Evolutionary conservation across 2,329 filamentous ascomycete genomes (phyloP).

Genomic region (Sporothrix inflata): DNA sequence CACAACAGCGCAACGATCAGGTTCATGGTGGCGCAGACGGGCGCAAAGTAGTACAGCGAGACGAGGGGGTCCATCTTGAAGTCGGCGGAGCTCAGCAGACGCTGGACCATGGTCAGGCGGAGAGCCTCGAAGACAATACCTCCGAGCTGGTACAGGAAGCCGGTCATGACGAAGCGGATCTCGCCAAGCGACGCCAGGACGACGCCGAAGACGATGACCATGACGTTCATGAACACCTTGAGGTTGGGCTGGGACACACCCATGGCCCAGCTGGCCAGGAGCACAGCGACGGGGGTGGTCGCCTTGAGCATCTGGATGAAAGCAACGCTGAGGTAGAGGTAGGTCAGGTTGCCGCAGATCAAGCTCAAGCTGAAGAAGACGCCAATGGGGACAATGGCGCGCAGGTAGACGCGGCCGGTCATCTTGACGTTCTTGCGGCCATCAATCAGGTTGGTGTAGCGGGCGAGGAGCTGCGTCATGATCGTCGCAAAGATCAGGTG

Average conservation of each 20-base stretch:
- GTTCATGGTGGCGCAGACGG: slow-evolving; percentile 83
- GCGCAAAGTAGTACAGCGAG: slow-evolving; percentile 88
- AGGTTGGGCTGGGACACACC: slow-evolving; percentile 82
- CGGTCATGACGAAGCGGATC: slow-evolving; percentile 84
- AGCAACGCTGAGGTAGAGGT: slow-evolving; percentile 90
- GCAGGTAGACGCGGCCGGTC: slow-evolving; percentile 90
- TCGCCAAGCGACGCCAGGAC: slow-evolving; percentile 93
- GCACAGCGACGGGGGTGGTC: slow-evolving; percentile 90
- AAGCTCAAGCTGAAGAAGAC: slow-evolving; percentile 94
- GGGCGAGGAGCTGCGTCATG: slow-evolving; percentile 91
- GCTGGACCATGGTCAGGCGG: slow-evolving; percentile 82
- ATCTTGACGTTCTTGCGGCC: slow-evolving; percentile 96
- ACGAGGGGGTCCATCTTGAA: slow-evolving; percentile 93
- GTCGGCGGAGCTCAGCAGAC: slow-evolving; percentile 77
- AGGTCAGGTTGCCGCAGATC: slow-evolving; percentile 95
- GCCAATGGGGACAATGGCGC: slow-evolving; percentile 92
- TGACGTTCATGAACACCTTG: slow-evolving; percentile 89
- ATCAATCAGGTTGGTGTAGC: slow-evolving; percentile 87
- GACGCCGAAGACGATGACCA: slow-evolving; percentile 91
- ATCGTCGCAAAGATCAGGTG: slow-evolving; percentile 90
- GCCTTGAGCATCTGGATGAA: slow-evolving; percentile 99
- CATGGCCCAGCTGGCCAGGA: slow-evolving; percentile 85
- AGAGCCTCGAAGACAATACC: slow-evolving; percentile 83
- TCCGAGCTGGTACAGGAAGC: slow-evolving; percentile 77
- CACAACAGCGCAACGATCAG: slow-evolving; percentile 71